Percentiles rank a stretch among this genome's conserved stretches.
These are phyloP conservation scores for Annulohypoxylon nitens DNA, from an alignment of 495 filamentous ascomycete genomes.

Conservation along the genomic window DNA sequence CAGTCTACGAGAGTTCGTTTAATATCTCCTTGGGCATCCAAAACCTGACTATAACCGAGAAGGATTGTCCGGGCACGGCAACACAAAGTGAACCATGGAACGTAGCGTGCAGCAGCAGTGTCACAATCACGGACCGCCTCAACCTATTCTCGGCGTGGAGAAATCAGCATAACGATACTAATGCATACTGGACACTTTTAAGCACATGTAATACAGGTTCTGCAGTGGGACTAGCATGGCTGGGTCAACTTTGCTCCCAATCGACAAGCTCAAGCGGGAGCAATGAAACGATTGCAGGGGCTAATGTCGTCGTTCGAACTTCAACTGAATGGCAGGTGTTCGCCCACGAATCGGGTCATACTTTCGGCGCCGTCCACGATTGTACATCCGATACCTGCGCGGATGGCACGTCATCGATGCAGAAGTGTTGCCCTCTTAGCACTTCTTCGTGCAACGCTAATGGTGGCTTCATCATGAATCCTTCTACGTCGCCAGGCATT, in stretches of 20 bases:
- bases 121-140: conserved; percentile 81
- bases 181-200: conserved; percentile 94
- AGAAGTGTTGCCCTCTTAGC: conserved; percentile 89
- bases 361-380: conserved; percentile 96
- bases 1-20: conserved; percentile 88
- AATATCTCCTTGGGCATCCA: conserved; percentile 92
- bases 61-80: conserved; percentile 74
- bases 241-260: conserved; percentile 85
- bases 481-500: conserved; percentile 79
- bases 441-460: conserved; percentile 78
- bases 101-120: conserved; percentile 70
- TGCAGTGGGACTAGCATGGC: conserved; percentile 94
- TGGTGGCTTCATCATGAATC: conserved; percentile 93
- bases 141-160: conserved; percentile 93
- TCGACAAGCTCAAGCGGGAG: conserved; percentile 63
- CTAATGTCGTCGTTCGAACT: conserved; percentile 91
- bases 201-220: conserved; percentile 85
- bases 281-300: conserved; percentile 80
- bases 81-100: conserved; percentile 83
- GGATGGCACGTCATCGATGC: conserved; percentile 68
- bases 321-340: conserved; percentile 94
- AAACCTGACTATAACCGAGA: conserved; percentile 81
- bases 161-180: conserved; percentile 74
- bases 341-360: conserved; percentile 95
- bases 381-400: conserved; percentile 78